phyloP scores from a whole-genome alignment of 2,329 filamentous ascomycete genomes.

The Diplodia sapinea region DNA sequence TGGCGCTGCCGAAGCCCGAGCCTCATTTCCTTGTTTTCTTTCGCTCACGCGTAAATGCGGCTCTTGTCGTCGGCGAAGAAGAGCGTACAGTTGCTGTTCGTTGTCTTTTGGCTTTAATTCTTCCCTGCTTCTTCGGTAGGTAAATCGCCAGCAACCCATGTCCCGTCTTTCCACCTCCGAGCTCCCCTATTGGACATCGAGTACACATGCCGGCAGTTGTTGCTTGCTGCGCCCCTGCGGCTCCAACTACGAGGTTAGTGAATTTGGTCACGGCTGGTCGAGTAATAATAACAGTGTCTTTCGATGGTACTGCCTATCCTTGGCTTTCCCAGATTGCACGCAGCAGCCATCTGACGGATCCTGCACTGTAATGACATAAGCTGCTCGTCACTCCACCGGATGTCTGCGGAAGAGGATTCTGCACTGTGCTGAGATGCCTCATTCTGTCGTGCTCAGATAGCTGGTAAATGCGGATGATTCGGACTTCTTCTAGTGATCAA shows the following conservation, averaged over 20 bases:
- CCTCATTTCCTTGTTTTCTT: slow-evolving; percentile 1
- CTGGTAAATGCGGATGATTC: not conserved
- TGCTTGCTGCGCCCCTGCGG: not conserved
- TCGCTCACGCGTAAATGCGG: not conserved
- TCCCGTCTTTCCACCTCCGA: not conserved
- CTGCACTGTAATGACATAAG: not conserved
- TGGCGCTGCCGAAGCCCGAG: not conserved
- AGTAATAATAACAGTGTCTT: not conserved
- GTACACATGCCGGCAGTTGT: not conserved
- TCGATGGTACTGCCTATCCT: not conserved
- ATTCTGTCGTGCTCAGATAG: not conserved
- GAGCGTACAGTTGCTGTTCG: not conserved
- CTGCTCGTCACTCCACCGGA: not conserved
- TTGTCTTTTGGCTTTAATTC: not conserved
- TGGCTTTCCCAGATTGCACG: not conserved
- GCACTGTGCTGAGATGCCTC: not conserved
- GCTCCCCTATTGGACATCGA: not conserved
- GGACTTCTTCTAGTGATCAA: not conserved
- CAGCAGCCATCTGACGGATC: not conserved
- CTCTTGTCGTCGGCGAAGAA: not conserved
- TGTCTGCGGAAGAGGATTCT: not conserved
- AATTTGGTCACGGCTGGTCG: not conserved
- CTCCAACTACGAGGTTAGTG: not conserved
- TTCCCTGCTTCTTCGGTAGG: not conserved
- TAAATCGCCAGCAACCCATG: not conserved